Conservation (phyloP, 345 rosid genomes). For the Viola odorata region DNA sequence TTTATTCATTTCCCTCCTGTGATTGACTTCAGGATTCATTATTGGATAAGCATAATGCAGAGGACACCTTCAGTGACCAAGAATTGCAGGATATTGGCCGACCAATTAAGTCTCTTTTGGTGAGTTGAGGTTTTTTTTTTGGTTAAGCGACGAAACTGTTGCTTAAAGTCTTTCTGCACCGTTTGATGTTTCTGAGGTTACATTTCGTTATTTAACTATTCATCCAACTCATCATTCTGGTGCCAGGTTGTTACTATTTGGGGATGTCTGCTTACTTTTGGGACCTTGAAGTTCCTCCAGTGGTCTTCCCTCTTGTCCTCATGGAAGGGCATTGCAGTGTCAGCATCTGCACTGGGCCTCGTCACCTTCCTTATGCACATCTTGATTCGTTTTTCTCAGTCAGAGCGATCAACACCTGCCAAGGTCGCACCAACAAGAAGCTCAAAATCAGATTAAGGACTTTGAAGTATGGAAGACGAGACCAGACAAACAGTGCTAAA, state of each 20-base stretch:
- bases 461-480: slow-evolving; percentile 17
- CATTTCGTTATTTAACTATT: background rate
- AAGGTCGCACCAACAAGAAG: slow-evolving; percentile 49
- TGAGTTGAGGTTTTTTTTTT: slow-evolving; percentile 7
- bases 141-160: background rate
- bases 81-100: slow-evolving; percentile 23
- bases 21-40: slow-evolving; percentile 22
- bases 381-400: slow-evolving; percentile 27
- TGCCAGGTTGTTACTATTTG: slow-evolving; percentile 26
- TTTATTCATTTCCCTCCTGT: background rate
- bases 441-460: slow-evolving; percentile 30
- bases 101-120: slow-evolving; percentile 28
- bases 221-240: background rate
- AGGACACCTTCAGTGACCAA: slow-evolving; percentile 28
- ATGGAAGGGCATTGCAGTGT: slow-evolving; percentile 16
- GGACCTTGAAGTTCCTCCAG: slow-evolving; percentile 28
- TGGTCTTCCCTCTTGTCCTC: slow-evolving; percentile 27
- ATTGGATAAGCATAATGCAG: slow-evolving; percentile 23
- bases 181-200: background rate
- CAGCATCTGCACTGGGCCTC: slow-evolving; percentile 8
- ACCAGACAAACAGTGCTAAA: slow-evolving; percentile 33
- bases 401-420: slow-evolving; percentile 30
- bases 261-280: slow-evolving; percentile 23
- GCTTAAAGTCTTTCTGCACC: background rate
- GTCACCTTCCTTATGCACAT: slow-evolving; percentile 25